Conservation (phyloP, 75 land plant species). For the Ceratopteris richardii region DNA sequence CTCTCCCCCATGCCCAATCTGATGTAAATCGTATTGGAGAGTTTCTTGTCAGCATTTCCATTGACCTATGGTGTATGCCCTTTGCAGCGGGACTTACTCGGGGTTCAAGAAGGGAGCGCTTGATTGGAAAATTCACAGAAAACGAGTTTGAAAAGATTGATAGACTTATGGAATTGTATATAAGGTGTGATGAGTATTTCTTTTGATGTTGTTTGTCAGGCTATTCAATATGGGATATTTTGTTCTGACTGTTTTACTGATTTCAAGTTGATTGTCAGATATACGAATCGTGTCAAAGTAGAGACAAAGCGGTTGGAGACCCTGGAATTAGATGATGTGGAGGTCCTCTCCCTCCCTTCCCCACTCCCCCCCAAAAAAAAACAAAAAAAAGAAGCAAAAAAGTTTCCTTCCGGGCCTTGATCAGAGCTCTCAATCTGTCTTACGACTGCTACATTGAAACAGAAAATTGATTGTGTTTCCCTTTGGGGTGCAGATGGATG, state of each 20-base stretch:
- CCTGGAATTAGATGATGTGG: constrained; percentile 73
- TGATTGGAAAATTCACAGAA: constrained; percentile 84
- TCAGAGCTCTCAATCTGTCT: too few relatives aligned
- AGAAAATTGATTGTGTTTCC: too few relatives aligned
- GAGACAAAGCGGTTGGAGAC: constrained; percentile 62
- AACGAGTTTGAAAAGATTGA: constrained; percentile 97
- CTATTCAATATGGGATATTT: background rate
- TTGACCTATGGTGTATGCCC: too few relatives aligned
- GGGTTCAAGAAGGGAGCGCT: constrained; percentile 85
- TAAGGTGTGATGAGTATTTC: constrained; percentile 42
- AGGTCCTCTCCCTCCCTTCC: constrained; percentile 29
- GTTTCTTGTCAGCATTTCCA: too few relatives aligned
- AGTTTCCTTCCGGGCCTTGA: too few relatives aligned
- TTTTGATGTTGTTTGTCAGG: background rate
- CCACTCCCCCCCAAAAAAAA: too few relatives aligned
- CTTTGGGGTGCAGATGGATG: constrained; percentile 59
- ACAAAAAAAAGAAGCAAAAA: constrained; percentile 1
- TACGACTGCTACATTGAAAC: too few relatives aligned
- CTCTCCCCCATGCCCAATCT: too few relatives aligned
- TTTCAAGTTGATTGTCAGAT: constrained; percentile 31
- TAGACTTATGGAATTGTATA: constrained; percentile 92
- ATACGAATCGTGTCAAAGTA: constrained; percentile 74
- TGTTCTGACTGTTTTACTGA: too few relatives aligned
- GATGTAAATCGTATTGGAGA: too few relatives aligned
- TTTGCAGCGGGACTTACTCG: constrained; percentile 64